Percentiles rank a stretch among this genome's conserved stretches.
These are phyloP conservation scores for Sugiyamaella floridensis DNA, from an alignment of 805 yeast genomes.

Conservation along the genomic window DNA sequence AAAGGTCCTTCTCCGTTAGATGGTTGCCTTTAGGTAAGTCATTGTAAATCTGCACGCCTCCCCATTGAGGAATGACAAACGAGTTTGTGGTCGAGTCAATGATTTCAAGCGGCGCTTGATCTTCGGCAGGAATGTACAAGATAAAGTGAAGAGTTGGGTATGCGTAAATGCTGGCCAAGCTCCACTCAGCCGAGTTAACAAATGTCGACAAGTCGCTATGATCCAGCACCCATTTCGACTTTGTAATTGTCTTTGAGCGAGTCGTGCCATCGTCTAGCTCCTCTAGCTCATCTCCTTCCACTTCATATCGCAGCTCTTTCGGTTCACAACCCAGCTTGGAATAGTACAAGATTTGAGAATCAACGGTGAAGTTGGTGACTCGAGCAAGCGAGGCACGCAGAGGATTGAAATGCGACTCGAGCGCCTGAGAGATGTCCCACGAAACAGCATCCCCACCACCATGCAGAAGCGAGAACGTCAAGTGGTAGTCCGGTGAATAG, in stretches of 20 bases:
- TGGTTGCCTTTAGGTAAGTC: constrained; percentile 20
- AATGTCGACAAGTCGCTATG: constrained; percentile 60
- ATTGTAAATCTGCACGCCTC: constrained; percentile 59
- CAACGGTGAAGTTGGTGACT: constrained; percentile 65
- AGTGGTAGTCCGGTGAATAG: constrained; percentile 59
- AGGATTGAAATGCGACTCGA: constrained; percentile 47
- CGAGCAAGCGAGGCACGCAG: constrained; percentile 46
- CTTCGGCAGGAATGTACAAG: constrained; percentile 52
- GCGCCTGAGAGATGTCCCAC: constrained; percentile 65
- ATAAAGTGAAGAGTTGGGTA: constrained; percentile 69
- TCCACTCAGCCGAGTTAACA: constrained; percentile 83
- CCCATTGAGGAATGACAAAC: constrained; percentile 84
- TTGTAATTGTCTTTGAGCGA: not conserved
- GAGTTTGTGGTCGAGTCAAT: constrained; percentile 44
- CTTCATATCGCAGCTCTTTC: constrained; percentile 4
- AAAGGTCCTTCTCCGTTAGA: constrained; percentile 38
- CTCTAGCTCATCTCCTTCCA: constrained; percentile 15
- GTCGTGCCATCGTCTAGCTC: not conserved
- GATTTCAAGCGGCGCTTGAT: constrained; percentile 44
- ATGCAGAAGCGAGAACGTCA: constrained; percentile 67
- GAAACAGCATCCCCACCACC: constrained; percentile 51
- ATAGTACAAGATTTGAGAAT: constrained; percentile 71
- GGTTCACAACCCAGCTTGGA: constrained; percentile 31
- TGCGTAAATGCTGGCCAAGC: constrained; percentile 47
- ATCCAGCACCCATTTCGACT: constrained; percentile 33